Evolutionary conservation across 2,329 filamentous ascomycete genomes (phyloP), one percentile per base, ranked within the genome.

Genomic region (Colletotrichum kahawae): DNA sequence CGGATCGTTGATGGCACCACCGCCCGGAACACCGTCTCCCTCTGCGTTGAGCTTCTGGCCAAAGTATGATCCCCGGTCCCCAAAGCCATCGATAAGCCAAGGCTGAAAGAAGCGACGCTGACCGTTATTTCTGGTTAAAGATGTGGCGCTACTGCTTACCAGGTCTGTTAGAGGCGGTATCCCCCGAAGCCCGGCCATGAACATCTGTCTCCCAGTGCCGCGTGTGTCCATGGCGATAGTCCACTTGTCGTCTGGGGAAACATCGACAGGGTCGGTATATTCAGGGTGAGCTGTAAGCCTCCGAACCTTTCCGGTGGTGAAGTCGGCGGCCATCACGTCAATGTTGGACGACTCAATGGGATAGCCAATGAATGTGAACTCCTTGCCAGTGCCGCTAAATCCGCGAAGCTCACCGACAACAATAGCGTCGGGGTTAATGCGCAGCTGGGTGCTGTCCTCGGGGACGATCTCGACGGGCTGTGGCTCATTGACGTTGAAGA

Each of bases 111-210:
- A 87, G 1, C 85, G 79, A 6, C 86, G 79, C 6, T 65, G 34
- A 1, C 85, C 84, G 66, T 88, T 87, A 72, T 88, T 87, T 4
- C 86, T 83, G 2, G 81, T 84, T 2, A 84, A 86, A 0, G 84
- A 80, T 2, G 78, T 77, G 1, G 79, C 80, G 3, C 80, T 80
- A 1, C 77, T 77, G 13, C 79, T 77, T 31, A 84, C 65, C 16
- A 84, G 36, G 63, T 86, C 84, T 4, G 79, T 82, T 1, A 87
- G 21, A 1, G 85, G 84, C 3, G 85, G 85, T 1, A 87, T 78
- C 12, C 79, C 76, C 16, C 84, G 83, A 79, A 87, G 78, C 12
- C 82, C 78, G 4, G 79, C 71, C 60, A 80, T 71, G 67, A 80
- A 87, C 81, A 85, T 84, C 65, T 84, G 82, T 4, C 85, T 80